Percentiles rank a stretch among this genome's conserved stretches.
Conservation (phyloP, 495 filamentous ascomycete species). For the Sphaerosporella brunnea region DNA sequence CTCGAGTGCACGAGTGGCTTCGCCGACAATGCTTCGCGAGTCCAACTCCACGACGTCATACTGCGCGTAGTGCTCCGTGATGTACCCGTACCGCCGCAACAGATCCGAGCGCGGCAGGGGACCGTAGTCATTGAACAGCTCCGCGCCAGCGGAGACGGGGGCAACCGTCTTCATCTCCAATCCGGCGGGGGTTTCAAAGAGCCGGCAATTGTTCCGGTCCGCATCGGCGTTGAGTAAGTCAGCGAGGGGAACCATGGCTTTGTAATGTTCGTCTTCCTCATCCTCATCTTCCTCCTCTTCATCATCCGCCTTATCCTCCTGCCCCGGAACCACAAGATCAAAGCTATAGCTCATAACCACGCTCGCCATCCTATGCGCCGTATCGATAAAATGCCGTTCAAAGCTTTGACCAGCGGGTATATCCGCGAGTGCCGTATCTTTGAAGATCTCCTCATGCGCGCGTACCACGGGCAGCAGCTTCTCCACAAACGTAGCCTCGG, state of each 20-base stretch:
- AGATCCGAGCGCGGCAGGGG: constrained; percentile 65
- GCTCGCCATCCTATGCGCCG: constrained; percentile 65
- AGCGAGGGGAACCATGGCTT: constrained; percentile 84
- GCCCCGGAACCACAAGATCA: constrained; percentile 39
- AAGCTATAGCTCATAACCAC: constrained; percentile 93
- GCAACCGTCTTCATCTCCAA: constrained; percentile 28
- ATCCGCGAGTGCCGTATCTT: constrained; percentile 25
- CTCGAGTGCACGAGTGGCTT: constrained; percentile 29
- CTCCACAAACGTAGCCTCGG: constrained; percentile 48
- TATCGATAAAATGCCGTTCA: constrained; percentile 36
- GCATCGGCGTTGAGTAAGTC: constrained; percentile 88
- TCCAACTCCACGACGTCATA: constrained; percentile 74
- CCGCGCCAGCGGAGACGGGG: constrained; percentile 48
- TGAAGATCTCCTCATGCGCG: constrained; percentile 28
- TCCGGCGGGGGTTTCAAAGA: constrained; percentile 17
- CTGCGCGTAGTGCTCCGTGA: constrained; percentile 53
- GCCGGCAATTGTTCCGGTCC: constrained; percentile 48
- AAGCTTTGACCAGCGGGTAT: background rate
- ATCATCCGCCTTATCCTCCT: constrained; percentile 27
- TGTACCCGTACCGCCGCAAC: constrained; percentile 75
- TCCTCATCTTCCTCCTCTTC: constrained; percentile 46
- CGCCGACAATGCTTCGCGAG: constrained; percentile 36
- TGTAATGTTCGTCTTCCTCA: constrained; percentile 39
- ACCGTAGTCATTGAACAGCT: constrained; percentile 86
- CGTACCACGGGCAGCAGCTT: constrained; percentile 44